These are phyloP conservation scores for Pyrenochaeta sp. DNA, from an alignment of 2,329 filamentous ascomycete species.

Conservation along the genomic window DNA sequence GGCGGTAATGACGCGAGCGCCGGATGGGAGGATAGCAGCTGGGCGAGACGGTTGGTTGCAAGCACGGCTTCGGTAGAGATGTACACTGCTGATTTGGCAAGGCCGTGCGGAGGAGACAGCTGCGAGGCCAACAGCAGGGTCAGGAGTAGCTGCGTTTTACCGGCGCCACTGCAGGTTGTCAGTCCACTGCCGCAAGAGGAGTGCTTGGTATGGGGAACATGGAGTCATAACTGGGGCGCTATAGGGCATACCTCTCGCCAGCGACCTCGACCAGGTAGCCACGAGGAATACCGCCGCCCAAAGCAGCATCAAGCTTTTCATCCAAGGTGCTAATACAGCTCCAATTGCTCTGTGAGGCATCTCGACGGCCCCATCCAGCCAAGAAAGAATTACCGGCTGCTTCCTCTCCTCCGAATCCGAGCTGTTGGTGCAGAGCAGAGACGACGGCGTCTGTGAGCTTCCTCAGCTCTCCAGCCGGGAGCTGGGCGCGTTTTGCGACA, in stretches of 20 bases:
- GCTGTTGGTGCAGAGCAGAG: constrained; percentile 71
- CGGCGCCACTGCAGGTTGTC: constrained; percentile 71
- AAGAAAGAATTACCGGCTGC: constrained; percentile 23
- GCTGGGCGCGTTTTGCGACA: constrained; percentile 83
- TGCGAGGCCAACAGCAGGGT: constrained; percentile 85
- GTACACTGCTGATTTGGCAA: constrained; percentile 81
- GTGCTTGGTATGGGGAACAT: constrained; percentile 9
- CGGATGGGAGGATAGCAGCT: constrained; percentile 77
- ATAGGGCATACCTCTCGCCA: constrained; percentile 74
- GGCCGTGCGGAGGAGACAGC: constrained; percentile 75
- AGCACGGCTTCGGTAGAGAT: constrained; percentile 91
- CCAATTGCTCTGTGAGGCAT: constrained; percentile 51
- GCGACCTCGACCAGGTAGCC: constrained; percentile 88
- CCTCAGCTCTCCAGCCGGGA: constrained; percentile 82
- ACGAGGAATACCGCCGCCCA: constrained; percentile 81
- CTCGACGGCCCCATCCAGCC: constrained; percentile 15
- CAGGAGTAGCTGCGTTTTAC: constrained; percentile 94
- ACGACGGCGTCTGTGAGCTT: constrained; percentile 74
- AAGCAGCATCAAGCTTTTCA: constrained; percentile 70
- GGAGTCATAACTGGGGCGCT: constrained; percentile 12
- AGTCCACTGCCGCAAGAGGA: constrained; percentile 8
- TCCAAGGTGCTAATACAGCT: constrained; percentile 82
- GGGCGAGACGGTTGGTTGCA: constrained; percentile 79
- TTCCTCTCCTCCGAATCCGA: constrained; percentile 53
- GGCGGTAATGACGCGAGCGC: constrained; percentile 59